phyloP scores from a whole-genome alignment of 805 yeast species.

The Ogataea nitratoaversa region DNA sequence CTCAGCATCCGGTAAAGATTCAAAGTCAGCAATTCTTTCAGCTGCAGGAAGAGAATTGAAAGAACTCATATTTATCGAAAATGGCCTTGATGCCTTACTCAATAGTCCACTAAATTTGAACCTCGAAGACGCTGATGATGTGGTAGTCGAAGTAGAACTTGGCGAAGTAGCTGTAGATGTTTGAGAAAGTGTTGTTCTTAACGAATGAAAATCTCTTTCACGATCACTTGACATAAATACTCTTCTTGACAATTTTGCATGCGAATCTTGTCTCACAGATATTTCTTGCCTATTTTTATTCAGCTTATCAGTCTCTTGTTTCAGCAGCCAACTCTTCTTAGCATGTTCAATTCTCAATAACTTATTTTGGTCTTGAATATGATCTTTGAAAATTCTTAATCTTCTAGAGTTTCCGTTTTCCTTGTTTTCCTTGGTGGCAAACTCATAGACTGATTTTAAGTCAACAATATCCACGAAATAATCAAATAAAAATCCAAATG shows the following conservation, averaged over 20 bases:
- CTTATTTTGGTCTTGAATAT: slow-evolving; percentile 46
- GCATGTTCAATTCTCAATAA: slow-evolving; percentile 48
- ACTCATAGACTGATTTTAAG: slow-evolving; percentile 35
- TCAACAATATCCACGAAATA: slow-evolving; percentile 36
- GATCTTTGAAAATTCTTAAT: slow-evolving; percentile 40
- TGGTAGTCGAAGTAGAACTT: background rate
- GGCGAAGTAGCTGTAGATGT: slow-evolving; percentile 6
- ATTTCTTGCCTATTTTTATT: background rate
- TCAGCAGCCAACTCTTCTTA: slow-evolving; percentile 22
- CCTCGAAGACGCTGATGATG: slow-evolving; percentile 10
- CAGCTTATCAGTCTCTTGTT: slow-evolving; percentile 23
- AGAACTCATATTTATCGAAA: slow-evolving; percentile 46
- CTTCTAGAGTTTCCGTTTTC: slow-evolving; percentile 32
- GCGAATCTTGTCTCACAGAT: slow-evolving; percentile 1
- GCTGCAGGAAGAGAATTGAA: slow-evolving; percentile 14
- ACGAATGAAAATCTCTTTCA: slow-evolving; percentile 1
- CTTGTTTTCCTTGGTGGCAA: slow-evolving; percentile 40
- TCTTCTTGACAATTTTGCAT: slow-evolving; percentile 2
- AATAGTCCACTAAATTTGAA: slow-evolving; percentile 29
- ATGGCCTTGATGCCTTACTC: slow-evolving; percentile 51
- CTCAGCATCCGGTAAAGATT: slow-evolving; percentile 56
- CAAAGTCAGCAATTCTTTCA: slow-evolving; percentile 37
- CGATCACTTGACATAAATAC: background rate
- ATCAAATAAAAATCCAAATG: slow-evolving; percentile 51
- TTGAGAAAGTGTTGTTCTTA: slow-evolving; percentile 5